Evolutionary conservation across 495 filamentous ascomycete species (phyloP).

Genomic region (Geopyxis carbonaria): DNA sequence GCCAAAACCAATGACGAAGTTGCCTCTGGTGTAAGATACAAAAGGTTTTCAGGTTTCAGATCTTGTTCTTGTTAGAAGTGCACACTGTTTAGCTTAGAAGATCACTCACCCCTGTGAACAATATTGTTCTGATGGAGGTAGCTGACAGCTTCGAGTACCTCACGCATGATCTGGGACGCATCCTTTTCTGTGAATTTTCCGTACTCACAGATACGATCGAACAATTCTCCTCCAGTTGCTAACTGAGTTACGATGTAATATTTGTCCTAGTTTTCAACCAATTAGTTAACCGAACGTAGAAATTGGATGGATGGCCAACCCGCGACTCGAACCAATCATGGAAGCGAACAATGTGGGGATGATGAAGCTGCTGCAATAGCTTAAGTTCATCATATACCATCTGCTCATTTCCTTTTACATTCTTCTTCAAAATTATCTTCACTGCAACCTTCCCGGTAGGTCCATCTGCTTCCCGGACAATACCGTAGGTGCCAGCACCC

Average conservation of each 20-base stretch:
- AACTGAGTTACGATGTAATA: conserved; percentile 99
- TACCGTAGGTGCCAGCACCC: conserved; percentile 94
- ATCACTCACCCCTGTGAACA: conserved; percentile 71
- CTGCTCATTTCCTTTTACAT: conserved; percentile 90
- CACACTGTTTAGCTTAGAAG: not conserved
- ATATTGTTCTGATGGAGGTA: conserved; percentile 92
- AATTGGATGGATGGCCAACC: conserved; percentile 35
- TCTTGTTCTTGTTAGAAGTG: conserved; percentile 35
- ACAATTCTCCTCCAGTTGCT: conserved; percentile 89
- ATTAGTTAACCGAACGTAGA: not conserved
- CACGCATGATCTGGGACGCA: conserved; percentile 85
- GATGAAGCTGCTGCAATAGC: conserved; percentile 74
- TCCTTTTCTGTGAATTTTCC: conserved; percentile 99
- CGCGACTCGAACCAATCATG: conserved; percentile 99
- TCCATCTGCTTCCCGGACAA: conserved; percentile 84
- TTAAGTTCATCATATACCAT: conserved; percentile 98
- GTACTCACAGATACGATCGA: conserved; percentile 95
- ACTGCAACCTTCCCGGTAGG: conserved; percentile 76
- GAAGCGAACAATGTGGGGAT: conserved; percentile 94
- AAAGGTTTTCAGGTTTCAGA: conserved; percentile 93
- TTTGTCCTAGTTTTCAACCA: conserved; percentile 65
- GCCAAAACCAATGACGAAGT: conserved; percentile 81
- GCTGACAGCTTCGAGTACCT: conserved; percentile 86
- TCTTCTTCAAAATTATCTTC: conserved; percentile 99
- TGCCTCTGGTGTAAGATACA: conserved; percentile 65